Evolutionary conservation across 192 early-diverging fungal genomes (phyloP).

Genomic region (Chytriomyces sp.): DNA sequence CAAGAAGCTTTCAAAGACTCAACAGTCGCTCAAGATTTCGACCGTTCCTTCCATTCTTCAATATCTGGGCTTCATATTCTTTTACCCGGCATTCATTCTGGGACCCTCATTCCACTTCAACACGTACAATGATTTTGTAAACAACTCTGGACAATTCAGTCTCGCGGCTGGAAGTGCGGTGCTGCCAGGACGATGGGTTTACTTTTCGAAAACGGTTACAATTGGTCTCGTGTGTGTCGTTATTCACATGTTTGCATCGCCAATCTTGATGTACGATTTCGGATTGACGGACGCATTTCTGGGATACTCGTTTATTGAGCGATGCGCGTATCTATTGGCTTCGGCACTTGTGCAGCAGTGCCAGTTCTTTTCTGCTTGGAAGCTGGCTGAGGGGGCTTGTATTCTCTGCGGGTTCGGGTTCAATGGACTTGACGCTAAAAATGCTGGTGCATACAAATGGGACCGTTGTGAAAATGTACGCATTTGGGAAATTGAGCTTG

Average conservation of each 20-base stretch:
- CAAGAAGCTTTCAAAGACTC: conserved; percentile 23
- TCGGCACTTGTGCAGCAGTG: conserved; percentile 62
- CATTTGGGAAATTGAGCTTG: conserved; percentile 65
- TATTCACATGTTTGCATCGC: conserved; percentile 4
- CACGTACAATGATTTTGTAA: conserved; percentile 30
- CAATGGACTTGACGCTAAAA: conserved; percentile 63
- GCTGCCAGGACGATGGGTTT: conserved; percentile 26
- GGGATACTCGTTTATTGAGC: neutral
- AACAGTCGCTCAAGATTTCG: conserved; percentile 9
- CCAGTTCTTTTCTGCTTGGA: conserved; percentile 70
- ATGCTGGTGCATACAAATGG: conserved; percentile 60
- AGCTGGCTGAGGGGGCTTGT: conserved; percentile 86
- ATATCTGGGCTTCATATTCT: conserved; percentile 41
- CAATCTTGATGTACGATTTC: conserved; percentile 12
- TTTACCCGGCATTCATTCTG: conserved; percentile 34
- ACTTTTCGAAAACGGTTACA: conserved; percentile 12
- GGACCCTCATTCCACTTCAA: conserved; percentile 37
- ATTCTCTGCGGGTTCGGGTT: conserved; percentile 82
- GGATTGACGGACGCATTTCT: conserved; percentile 10
- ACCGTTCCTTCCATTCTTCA: conserved; percentile 30
- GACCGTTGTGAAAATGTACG: conserved; percentile 78
- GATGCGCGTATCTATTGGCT: conserved; percentile 54
- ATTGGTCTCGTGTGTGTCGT: conserved; percentile 11
- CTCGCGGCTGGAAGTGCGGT: neutral
- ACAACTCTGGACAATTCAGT: neutral